Evolutionary conservation across 2,329 filamentous ascomycete species (phyloP).

Genomic region (Lecanosticta acicola): DNA sequence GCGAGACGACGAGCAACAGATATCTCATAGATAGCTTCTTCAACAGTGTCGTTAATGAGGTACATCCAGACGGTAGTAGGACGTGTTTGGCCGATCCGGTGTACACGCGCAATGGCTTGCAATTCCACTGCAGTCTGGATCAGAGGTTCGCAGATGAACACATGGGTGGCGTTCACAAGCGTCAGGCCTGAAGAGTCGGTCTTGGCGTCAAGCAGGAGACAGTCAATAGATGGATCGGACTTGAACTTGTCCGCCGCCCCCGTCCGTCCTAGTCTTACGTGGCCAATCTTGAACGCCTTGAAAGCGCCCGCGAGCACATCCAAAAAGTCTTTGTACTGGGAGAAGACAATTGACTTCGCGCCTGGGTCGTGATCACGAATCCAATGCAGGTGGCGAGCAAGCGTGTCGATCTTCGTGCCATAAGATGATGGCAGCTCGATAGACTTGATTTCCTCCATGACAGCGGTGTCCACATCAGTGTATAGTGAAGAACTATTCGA

Average conservation of each 20-base stretch:
- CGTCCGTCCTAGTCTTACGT: conserved; percentile 61
- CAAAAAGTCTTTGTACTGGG: conserved; percentile 80
- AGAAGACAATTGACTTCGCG: conserved; percentile 90
- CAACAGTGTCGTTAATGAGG: conserved; percentile 81
- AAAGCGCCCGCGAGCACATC: conserved; percentile 68
- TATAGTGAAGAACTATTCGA: conserved; percentile 56
- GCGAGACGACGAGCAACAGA: conserved; percentile 72
- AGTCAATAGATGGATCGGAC: conserved; percentile 65
- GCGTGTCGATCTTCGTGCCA: conserved; percentile 81
- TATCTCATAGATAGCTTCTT: conserved; percentile 85
- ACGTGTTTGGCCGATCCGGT: conserved; percentile 84
- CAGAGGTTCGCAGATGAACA: conserved; percentile 89
- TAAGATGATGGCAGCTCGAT: conserved; percentile 68
- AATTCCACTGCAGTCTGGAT: conserved; percentile 91
- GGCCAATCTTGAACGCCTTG: conserved; percentile 64
- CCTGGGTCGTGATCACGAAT: conserved; percentile 77
- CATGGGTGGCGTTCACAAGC: conserved; percentile 85
- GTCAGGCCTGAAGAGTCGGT: conserved; percentile 86
- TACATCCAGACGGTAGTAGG: conserved; percentile 95
- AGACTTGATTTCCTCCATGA: conserved; percentile 73
- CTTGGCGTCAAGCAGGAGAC: conserved; percentile 83
- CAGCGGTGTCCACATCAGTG: conserved; percentile 63
- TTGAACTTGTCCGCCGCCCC: conserved; percentile 72
- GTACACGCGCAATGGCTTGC: conserved; percentile 89
- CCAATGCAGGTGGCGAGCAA: conserved; percentile 72